Conservation (phyloP, 1,284 basidiomycete genomes). For the Ustilago hordei region DNA sequence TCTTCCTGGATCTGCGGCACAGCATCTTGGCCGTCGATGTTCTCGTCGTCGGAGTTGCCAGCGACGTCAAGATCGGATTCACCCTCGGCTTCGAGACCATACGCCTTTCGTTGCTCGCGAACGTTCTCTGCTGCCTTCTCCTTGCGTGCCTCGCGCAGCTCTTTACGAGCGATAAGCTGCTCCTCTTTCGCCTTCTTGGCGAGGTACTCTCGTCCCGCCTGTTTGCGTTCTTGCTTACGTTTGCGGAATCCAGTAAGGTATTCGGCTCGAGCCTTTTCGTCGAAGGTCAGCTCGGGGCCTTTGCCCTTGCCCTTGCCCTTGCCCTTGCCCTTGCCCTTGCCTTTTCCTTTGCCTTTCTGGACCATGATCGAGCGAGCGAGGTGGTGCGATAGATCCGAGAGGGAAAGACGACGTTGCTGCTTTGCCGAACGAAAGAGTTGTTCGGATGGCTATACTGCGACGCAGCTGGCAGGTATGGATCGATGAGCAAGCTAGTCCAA, state of each 20-base stretch:
- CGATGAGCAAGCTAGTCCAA: neutral
- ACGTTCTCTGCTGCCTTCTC: constrained; percentile 64
- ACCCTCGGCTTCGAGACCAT: constrained; percentile 53
- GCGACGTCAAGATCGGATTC: constrained; percentile 50
- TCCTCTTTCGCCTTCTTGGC: constrained; percentile 57
- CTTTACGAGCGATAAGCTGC: constrained; percentile 41
- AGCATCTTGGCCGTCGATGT: constrained; percentile 26
- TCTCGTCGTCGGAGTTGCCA: constrained; percentile 21
- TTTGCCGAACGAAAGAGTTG: neutral
- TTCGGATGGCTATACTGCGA: constrained; percentile 3
- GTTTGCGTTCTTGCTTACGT: constrained; percentile 65
- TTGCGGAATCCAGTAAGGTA: constrained; percentile 68
- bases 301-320: constrained; percentile 41
- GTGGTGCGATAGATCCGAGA: neutral
- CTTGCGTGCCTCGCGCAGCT: constrained; percentile 52
- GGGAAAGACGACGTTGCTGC: neutral
- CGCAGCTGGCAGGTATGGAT: neutral
- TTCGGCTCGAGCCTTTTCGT: constrained; percentile 63
- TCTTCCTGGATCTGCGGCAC: constrained; percentile 34
- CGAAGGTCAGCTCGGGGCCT: constrained; percentile 56
- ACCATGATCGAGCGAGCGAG: neutral
- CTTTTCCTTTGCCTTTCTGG: constrained; percentile 9
- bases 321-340: constrained; percentile 41
- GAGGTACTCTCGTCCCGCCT: constrained; percentile 57
- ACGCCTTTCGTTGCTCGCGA: constrained; percentile 54